Evolutionary conservation across 306 rosid genomes (phyloP).

Genomic region (Cucurbita ficifolia): DNA sequence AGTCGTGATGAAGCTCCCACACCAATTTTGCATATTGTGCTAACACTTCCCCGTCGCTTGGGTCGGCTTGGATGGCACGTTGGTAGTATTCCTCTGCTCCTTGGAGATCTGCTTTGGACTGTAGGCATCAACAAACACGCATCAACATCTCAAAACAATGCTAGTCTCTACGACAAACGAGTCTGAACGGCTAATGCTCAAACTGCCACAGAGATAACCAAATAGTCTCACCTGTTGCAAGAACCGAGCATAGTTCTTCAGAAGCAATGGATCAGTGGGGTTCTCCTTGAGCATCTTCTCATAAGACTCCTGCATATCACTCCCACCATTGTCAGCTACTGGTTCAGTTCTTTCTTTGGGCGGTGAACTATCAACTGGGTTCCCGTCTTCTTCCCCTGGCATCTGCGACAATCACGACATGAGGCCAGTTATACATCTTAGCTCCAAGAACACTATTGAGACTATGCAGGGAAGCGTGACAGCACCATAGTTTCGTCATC

Average conservation of each 20-base stretch:
- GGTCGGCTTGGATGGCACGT: constrained; percentile 46
- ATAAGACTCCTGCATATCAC: constrained; percentile 25
- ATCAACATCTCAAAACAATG: neutral
- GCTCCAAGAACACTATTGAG: neutral
- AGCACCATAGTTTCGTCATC: constrained; percentile 29
- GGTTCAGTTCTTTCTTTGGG: constrained; percentile 2
- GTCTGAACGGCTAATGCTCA: neutral
- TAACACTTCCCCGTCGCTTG: constrained; percentile 43
- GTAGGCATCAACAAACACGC: constrained; percentile 5
- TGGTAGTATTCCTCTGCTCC: constrained; percentile 51
- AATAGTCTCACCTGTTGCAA: constrained; percentile 44
- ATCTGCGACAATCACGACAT: constrained; percentile 24
- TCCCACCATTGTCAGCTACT: constrained; percentile 8
- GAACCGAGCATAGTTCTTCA: constrained; percentile 60
- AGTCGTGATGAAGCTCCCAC: constrained; percentile 71
- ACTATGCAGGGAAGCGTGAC: neutral
- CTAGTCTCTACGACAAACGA: neutral
- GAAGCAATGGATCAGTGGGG: constrained; percentile 41
- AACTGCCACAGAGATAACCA: neutral
- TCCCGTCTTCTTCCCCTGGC: constrained; percentile 12
- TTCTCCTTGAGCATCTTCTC: constrained; percentile 41
- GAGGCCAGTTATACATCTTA: constrained; percentile 9
- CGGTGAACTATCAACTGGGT: neutral
- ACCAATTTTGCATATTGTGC: constrained; percentile 53
- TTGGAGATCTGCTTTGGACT: constrained; percentile 55